Evolutionary conservation across 2,329 filamentous ascomycete species (phyloP).

Genomic region (Diaporthe citrichinensis): DNA sequence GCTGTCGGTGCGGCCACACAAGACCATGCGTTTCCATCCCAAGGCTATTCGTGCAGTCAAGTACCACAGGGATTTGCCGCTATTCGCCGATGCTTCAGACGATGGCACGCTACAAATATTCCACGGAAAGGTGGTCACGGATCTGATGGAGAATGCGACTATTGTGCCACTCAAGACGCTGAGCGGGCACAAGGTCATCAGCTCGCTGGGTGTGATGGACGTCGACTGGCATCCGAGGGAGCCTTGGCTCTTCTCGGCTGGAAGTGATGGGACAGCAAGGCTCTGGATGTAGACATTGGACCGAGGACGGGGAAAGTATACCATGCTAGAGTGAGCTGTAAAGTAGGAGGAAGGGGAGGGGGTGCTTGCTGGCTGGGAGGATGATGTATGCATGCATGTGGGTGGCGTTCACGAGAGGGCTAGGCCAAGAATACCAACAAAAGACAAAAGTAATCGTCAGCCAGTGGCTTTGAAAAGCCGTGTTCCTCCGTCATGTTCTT

Average conservation of each 20-base stretch:
- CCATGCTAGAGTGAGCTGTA: not conserved
- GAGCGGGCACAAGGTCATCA: constrained; percentile 88
- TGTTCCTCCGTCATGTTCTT: not conserved
- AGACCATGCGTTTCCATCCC: constrained; percentile 94
- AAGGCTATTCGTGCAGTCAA: constrained; percentile 92
- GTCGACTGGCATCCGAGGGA: constrained; percentile 96
- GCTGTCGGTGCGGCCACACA: constrained; percentile 90
- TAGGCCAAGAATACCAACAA: constrained; percentile 39
- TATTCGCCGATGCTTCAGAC: constrained; percentile 96
- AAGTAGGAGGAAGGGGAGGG: not conserved
- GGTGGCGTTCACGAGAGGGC: constrained; percentile 41
- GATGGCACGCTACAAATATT: constrained; percentile 96
- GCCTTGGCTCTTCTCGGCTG: constrained; percentile 94
- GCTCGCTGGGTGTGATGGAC: constrained; percentile 90
- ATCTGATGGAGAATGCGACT: constrained; percentile 95
- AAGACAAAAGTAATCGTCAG: constrained; percentile 28
- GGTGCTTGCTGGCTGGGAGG: not conserved
- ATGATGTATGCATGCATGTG: constrained; percentile 36
- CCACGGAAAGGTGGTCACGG: constrained; percentile 94
- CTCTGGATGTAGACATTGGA: constrained; percentile 77
- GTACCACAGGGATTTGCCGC: constrained; percentile 85
- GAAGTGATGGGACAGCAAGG: constrained; percentile 92
- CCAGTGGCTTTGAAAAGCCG: constrained; percentile 18
- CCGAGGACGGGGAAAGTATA: not conserved
- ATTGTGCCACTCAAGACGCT: constrained; percentile 97